Percentiles rank a stretch among this genome's conserved stretches.
These are phyloP conservation scores for Aureobasidium sp. DNA, from an alignment of 2,329 filamentous ascomycete genomes.

Conservation along the genomic window DNA sequence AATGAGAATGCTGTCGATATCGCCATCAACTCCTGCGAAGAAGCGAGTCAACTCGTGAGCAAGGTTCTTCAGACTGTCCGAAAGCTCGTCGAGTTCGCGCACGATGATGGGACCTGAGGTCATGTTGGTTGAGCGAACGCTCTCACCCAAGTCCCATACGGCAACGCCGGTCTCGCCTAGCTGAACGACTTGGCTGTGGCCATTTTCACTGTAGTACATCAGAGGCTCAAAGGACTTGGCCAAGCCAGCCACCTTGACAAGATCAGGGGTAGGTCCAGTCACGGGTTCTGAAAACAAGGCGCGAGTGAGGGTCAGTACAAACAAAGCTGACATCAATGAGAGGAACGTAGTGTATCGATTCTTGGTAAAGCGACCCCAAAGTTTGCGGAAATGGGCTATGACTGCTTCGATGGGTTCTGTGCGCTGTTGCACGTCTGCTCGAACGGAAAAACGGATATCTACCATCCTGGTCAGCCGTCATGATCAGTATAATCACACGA, in stretches of 20 bases:
- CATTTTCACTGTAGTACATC: conserved; percentile 90
- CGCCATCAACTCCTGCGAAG: conserved; percentile 86
- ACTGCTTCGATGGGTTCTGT: conserved; percentile 74
- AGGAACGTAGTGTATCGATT: conserved; percentile 61
- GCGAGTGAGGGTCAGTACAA: conserved; percentile 58
- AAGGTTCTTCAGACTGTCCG: conserved; percentile 75
- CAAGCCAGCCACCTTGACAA: conserved; percentile 83
- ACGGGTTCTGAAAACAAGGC: conserved; percentile 60
- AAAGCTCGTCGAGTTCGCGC: conserved; percentile 73
- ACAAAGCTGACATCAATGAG: conserved; percentile 51
- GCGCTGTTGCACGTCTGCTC: conserved; percentile 80
- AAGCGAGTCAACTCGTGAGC: conserved; percentile 83
- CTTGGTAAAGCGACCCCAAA: conserved; percentile 53
- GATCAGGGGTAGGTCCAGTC: conserved; percentile 64
- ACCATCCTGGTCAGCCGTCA: conserved; percentile 17
- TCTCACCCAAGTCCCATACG: conserved; percentile 91
- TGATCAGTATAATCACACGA: conserved; percentile 10
- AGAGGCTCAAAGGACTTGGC: conserved; percentile 89
- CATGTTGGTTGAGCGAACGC: conserved; percentile 82
- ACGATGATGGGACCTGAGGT: conserved; percentile 82
- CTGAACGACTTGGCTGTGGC: conserved; percentile 75
- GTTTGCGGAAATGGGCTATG: conserved; percentile 54
- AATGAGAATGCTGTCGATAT: conserved; percentile 84
- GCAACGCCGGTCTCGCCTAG: conserved; percentile 86
- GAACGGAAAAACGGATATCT: conserved; percentile 84